Evolutionary conservation across 2,329 filamentous ascomycete genomes (phyloP).

Genomic region (Pseudophaeomoniella oleicola): DNA sequence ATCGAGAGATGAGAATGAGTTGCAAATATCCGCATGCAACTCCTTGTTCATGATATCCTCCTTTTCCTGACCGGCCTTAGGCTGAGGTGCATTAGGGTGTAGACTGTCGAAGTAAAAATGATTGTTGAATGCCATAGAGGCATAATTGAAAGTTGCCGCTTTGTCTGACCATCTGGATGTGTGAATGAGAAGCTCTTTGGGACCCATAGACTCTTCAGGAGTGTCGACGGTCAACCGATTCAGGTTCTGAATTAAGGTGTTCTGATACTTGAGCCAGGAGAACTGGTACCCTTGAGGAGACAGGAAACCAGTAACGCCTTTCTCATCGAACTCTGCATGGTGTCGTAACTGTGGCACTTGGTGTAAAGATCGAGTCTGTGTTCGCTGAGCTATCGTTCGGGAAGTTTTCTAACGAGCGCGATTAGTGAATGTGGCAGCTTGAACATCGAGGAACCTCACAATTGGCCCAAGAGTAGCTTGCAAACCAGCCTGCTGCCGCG

Average conservation of each 20-base stretch:
- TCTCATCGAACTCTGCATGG: conserved; percentile 26
- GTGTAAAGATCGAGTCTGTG: conserved; percentile 17
- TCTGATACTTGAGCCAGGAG: conserved; percentile 74
- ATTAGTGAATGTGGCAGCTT: too few relatives aligned
- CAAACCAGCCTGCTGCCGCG: neutral
- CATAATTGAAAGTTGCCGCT: conserved; percentile 84
- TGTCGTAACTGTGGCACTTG: conserved; percentile 34
- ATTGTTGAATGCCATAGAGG: conserved; percentile 92
- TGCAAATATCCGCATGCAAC: conserved; percentile 37
- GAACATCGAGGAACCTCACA: too few relatives aligned
- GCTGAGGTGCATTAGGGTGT: conserved; percentile 6
- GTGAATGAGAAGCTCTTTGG: conserved; percentile 56
- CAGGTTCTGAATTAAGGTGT: conserved; percentile 57
- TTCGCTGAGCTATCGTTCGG: neutral
- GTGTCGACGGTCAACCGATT: conserved; percentile 60
- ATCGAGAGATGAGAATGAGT: conserved; percentile 68
- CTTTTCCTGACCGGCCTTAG: conserved; percentile 14
- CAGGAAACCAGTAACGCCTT: conserved; percentile 58
- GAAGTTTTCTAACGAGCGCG: neutral
- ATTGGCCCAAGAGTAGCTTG: neutral
- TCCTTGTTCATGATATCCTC: conserved; percentile 3
- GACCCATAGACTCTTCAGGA: conserved; percentile 35
- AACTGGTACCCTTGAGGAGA: conserved; percentile 54
- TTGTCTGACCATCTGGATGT: conserved; percentile 64
- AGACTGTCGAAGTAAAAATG: conserved; percentile 39